A percentile compares a stretch with the other conserved stretches of the same genome.
These are phyloP conservation scores for Lycium barbarum DNA, from an alignment of 257 asterid genomes.

Conservation along the genomic window DNA sequence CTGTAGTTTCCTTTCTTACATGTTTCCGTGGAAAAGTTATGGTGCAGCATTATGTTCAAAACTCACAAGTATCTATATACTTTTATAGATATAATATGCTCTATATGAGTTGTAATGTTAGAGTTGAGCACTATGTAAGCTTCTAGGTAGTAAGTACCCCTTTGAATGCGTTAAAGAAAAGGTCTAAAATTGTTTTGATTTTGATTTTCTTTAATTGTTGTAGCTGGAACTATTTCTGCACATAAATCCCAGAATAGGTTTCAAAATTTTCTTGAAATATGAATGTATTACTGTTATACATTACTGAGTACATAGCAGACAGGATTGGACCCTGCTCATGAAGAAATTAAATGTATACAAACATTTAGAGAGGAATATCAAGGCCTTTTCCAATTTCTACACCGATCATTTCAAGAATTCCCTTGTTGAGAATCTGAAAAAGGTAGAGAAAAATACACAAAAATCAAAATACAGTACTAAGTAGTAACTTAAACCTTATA, in stretches of 20 bases:
- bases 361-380: constrained; percentile 75
- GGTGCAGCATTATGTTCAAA: neutral
- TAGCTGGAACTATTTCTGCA: neutral
- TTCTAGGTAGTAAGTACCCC: neutral
- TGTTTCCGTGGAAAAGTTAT: neutral
- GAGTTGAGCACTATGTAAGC: neutral
- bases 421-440: constrained; percentile 77
- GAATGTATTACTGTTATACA: neutral
- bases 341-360: neutral
- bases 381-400: constrained; percentile 94
- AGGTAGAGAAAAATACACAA: neutral
- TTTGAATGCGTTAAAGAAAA: neutral
- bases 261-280: constrained; percentile 10
- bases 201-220: neutral
- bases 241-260: neutral
- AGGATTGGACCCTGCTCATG: neutral
- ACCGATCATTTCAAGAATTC: constrained; percentile 81
- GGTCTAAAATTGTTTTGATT: neutral
- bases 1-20: constrained; percentile 41
- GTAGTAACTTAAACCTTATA: neutral
- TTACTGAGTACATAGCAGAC: neutral
- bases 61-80: constrained; percentile 1
- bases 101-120: constrained; percentile 7
- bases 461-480: neutral
- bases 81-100: constrained; percentile 5